A percentile compares a stretch with the other conserved stretches of the same genome.
Evolutionary conservation across 805 yeast species (phyloP).

Genomic region (Teunomyces atbi): DNA sequence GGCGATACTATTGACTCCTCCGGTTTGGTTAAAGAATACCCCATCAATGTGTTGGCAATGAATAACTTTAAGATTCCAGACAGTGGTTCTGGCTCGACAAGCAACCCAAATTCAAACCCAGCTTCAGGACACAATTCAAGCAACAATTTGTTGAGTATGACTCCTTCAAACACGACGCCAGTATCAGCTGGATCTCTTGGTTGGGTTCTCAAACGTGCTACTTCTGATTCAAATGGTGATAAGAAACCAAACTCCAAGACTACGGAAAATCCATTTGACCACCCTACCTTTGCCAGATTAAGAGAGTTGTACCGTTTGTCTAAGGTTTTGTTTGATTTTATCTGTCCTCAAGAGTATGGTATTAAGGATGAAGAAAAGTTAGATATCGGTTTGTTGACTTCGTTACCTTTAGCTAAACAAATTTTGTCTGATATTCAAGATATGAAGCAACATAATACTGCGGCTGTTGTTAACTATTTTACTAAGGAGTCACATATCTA

Average conservation of each 20-base stretch:
- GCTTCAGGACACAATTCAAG: slow-evolving; percentile 19
- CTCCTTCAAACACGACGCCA: slow-evolving; percentile 17
- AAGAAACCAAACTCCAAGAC: slow-evolving; percentile 18
- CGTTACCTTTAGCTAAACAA: slow-evolving; percentile 89
- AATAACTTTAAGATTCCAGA: slow-evolving; percentile 68
- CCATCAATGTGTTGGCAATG: slow-evolving; percentile 72
- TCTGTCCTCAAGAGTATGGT: slow-evolving; percentile 98
- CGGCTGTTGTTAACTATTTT: slow-evolving; percentile 86
- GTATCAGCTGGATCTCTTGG: slow-evolving; percentile 66
- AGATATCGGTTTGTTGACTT: slow-evolving; percentile 92
- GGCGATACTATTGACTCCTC: slow-evolving; percentile 47
- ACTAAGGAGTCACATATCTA: slow-evolving; percentile 97
- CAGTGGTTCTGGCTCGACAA: slow-evolving; percentile 7
- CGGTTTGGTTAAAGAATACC: slow-evolving; percentile 65
- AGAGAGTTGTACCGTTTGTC: slow-evolving; percentile 88
- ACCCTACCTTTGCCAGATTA: slow-evolving; percentile 72
- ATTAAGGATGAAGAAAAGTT: slow-evolving; percentile 92
- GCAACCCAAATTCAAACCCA: slow-evolving; percentile 14
- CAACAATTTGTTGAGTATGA: slow-evolving; percentile 16
- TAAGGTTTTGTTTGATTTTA: slow-evolving; percentile 92
- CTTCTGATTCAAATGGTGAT: slow-evolving; percentile 16
- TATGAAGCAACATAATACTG: slow-evolving; percentile 74
- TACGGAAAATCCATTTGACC: slow-evolving; percentile 58
- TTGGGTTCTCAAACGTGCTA: slow-evolving; percentile 56
- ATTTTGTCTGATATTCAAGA: slow-evolving; percentile 75